Evolutionary conservation across 768 basidiomycete genomes (phyloP), one percentile per base, ranked within the genome.

Genomic region (Ramaria rubella): DNA sequence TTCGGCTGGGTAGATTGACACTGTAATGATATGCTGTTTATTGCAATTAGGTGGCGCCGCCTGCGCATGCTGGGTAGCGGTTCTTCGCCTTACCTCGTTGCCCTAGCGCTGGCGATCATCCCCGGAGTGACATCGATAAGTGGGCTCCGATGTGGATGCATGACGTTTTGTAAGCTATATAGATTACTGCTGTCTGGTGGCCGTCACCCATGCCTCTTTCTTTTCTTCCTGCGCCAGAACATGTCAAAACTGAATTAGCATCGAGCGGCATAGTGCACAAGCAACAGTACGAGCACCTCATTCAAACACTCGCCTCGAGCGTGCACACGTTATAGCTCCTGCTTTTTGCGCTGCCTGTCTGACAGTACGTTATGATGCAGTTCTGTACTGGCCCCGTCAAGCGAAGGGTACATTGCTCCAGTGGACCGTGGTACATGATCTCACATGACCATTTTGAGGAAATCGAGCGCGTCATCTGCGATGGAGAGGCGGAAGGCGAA

Each of bases 231-330:
- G 65, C 93, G 92, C 76, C 93, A 94, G 75, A 91, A 92, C 58
- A 81, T 81, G 94, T 21, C 95, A 97, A 72, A 97, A 97, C 64
- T 99, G 95, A 69, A 95, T 99, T 63, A 96, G 94, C 33, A 90
- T 94, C 60, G 95, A 99, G 69, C 82, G 94, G 2, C 61, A 80
- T 98, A 45, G 91, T 98, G 34, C 93, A 94, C 64, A 66, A 73
- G 0, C 76, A 77, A 0, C 86, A 91, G 63, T 87, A 94, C 63
- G 81, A 92, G 46, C 81, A 84, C 5, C 79, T 98, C 49, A 79
- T 85, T 61, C 73, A 75, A 2, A 77, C 83, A 21, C 76, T 97
- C 63, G 64, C 72, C 72, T 82, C 23, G 93, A 45, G 55, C 43
- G 17, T 2, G 72, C 2, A n/a, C 46, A 48, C 34, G 55, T 56